phyloP scores from a whole-genome alignment of 495 filamentous ascomycete genomes.

The Chaetomium fimeti region DNA sequence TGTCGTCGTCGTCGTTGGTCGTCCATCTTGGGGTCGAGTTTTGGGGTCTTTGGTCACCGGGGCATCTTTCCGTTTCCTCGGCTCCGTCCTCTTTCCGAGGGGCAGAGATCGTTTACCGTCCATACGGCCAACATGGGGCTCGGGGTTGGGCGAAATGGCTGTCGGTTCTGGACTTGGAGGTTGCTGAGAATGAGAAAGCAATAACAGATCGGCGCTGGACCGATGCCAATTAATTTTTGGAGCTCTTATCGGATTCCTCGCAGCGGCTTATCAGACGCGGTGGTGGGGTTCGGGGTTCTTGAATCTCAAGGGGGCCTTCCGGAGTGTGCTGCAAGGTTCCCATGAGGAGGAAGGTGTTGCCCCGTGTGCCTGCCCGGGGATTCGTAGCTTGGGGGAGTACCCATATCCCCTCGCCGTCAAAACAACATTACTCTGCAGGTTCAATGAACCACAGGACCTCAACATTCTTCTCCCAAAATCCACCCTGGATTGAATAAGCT shows the following conservation, averaged over 20 bases:
- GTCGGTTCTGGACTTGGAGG: neutral
- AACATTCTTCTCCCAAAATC: too few relatives aligned
- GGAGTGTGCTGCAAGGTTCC: too few relatives aligned
- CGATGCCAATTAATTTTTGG: constrained; percentile 20
- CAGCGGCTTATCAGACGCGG: neutral
- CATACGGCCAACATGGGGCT: constrained; percentile 19
- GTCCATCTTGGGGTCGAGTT: neutral
- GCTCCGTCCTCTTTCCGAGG: constrained; percentile 6
- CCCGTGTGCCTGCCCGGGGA: too few relatives aligned
- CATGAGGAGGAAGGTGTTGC: too few relatives aligned
- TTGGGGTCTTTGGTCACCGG: constrained; percentile 16
- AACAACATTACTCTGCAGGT: too few relatives aligned
- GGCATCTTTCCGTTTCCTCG: constrained; percentile 32
- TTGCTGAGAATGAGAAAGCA: neutral
- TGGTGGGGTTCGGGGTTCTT: too few relatives aligned
- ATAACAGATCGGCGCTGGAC: neutral
- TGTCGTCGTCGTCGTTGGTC: constrained; percentile 7
- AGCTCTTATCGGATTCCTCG: constrained; percentile 33
- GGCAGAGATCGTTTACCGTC: constrained; percentile 12
- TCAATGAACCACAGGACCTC: too few relatives aligned
- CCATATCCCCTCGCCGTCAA: too few relatives aligned
- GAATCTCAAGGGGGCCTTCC: too few relatives aligned
- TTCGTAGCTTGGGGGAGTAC: too few relatives aligned
- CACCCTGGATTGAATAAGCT: neutral
- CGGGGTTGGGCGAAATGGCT: neutral